Evolutionary conservation across 1,139 yeast species (phyloP).

Genomic region (Candida frijolesensis): DNA sequence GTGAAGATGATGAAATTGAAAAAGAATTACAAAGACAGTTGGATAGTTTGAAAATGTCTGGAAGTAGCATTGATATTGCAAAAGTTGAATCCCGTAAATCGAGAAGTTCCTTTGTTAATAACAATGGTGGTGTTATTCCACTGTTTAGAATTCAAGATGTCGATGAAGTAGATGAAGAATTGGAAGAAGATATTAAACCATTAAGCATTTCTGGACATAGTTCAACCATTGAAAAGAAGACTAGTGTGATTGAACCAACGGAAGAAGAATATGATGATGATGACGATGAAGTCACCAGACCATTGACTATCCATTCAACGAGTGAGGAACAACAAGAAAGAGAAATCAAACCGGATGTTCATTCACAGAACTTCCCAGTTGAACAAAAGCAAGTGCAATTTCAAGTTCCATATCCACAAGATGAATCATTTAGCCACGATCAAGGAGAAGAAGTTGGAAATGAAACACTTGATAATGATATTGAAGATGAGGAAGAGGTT

Average conservation of each 20-base stretch:
- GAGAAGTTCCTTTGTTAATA: background rate
- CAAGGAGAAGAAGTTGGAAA: background rate
- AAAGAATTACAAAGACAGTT: constrained; percentile 45
- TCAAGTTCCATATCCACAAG: background rate
- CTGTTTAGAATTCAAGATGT: constrained; percentile 16
- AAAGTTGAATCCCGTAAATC: background rate
- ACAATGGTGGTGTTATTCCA: constrained; percentile 6
- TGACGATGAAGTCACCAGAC: background rate
- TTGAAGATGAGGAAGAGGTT: constrained; percentile 7
- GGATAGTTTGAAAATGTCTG: constrained; percentile 36
- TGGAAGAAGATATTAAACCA: background rate
- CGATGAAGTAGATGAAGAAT: constrained; percentile 10
- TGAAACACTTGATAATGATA: background rate
- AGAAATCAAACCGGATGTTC: background rate
- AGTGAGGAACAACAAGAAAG: background rate
- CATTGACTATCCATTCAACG: background rate
- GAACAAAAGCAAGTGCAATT: background rate
- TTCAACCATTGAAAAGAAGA: background rate
- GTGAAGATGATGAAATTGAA: constrained; percentile 41
- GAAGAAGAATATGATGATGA: background rate
- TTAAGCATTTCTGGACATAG: background rate
- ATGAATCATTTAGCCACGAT: background rate
- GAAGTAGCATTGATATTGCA: constrained; percentile 12
- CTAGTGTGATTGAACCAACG: background rate
- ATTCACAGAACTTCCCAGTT: background rate